Conservation (phyloP, 257 asterid genomes). For the Thymus quinquecostatus region DNA sequence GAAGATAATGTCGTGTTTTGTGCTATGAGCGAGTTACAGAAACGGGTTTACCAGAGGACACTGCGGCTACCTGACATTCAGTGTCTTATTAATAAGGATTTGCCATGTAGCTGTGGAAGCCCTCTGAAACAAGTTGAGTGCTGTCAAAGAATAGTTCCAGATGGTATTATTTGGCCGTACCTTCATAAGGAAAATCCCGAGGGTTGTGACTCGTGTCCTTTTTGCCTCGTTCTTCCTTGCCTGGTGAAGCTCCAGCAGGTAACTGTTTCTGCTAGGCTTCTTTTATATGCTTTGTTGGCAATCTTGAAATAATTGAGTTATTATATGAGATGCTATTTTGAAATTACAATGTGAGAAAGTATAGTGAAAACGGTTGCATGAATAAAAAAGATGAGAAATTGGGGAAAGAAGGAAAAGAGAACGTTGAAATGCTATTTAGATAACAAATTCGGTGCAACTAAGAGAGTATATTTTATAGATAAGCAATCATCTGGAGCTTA, state of each 20-base stretch:
- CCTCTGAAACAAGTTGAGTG: conserved; percentile 91
- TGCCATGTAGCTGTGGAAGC: conserved; percentile 91
- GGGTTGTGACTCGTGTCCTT: conserved; percentile 97
- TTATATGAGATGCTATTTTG: conserved; percentile 13
- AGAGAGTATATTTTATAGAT: conserved; percentile 44
- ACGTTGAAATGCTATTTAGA: not conserved
- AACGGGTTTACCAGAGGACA: conserved; percentile 76
- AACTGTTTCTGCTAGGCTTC: conserved; percentile 25
- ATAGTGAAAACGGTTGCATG: conserved; percentile 3
- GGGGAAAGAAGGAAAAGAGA: no score
- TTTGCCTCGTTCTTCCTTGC: conserved; percentile 95
- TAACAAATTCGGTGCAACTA: not conserved
- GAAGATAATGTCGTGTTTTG: conserved; percentile 95
- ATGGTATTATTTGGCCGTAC: conserved; percentile 90
- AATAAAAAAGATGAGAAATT: conserved; percentile 1
- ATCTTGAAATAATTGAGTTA: conserved; percentile 20
- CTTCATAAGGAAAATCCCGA: conserved; percentile 84
- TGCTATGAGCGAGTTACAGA: conserved; percentile 92
- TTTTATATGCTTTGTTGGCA: conserved; percentile 11
- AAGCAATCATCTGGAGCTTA: conserved; percentile 96
- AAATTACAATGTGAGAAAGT: not conserved
- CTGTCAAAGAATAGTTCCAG: conserved; percentile 76
- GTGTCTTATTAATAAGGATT: conserved; percentile 86
- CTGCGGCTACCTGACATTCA: conserved; percentile 86
- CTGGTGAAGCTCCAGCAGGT: conserved; percentile 97